Percentiles rank a stretch among this genome's conserved stretches.
Conservation (phyloP, 176 grass and related monocot genomes). For the Elaeis guineensis region DNA sequence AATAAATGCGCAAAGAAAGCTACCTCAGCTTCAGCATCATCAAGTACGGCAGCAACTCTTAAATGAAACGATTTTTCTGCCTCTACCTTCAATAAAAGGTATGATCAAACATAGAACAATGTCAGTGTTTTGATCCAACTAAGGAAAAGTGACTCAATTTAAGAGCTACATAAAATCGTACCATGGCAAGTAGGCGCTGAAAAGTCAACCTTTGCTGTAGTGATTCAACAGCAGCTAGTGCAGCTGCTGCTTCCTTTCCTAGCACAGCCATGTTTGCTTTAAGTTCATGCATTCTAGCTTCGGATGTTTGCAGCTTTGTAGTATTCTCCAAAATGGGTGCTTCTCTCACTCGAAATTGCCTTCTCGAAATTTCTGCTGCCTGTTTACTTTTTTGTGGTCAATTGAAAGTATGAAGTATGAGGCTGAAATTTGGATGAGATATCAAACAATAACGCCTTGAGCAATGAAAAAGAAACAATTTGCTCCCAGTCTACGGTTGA, state of each 20-base stretch:
- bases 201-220: constrained; percentile 78
- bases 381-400: constrained; percentile 31
- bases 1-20: constrained; percentile 10
- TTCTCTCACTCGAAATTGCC: constrained; percentile 84
- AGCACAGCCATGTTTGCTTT: constrained; percentile 89
- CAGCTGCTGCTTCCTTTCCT: constrained; percentile 88
- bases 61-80: constrained; percentile 92
- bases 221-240: constrained; percentile 80
- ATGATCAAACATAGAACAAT: constrained; percentile 18
- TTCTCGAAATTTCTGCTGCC: constrained; percentile 81
- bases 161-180: constrained; percentile 9
- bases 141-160: too few species aligned
- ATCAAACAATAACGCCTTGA: neutral
- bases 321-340: constrained; percentile 68
- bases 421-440: neutral
- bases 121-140: neutral
- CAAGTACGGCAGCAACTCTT: constrained; percentile 87
- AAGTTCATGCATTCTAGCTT: constrained; percentile 86
- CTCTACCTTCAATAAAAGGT: constrained; percentile 66
- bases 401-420: constrained; percentile 9
- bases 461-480: constrained; percentile 4
- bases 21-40: constrained; percentile 98
- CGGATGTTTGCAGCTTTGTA: constrained; percentile 69
- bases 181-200: constrained; percentile 78
- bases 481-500: constrained; percentile 3